Percentiles rank a stretch among this genome's conserved stretches.
Conservation (phyloP, 331 rosid genomes). For the Malus hybrid region DNA sequence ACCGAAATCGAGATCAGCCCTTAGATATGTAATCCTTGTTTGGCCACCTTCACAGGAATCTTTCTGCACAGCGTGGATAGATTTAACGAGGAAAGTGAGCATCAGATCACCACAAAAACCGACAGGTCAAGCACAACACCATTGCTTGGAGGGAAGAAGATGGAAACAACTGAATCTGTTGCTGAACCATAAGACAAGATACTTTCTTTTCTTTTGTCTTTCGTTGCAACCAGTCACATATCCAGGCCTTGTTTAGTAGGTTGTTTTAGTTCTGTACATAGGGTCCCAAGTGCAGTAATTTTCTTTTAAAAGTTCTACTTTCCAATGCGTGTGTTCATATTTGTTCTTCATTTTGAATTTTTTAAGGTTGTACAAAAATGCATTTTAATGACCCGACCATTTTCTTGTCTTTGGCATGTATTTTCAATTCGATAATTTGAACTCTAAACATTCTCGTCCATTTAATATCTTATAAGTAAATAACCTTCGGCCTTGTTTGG, state of each 20-base stretch:
- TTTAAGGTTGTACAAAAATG: neutral
- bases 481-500: too few species aligned
- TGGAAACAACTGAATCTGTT: slow-evolving; percentile 18
- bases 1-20: too few species aligned
- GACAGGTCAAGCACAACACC: slow-evolving; percentile 41
- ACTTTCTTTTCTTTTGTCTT: neutral
- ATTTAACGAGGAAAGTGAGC: slow-evolving; percentile 43
- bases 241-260: neutral
- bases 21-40: too few species aligned
- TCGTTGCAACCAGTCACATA: neutral
- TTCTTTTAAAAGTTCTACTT: neutral
- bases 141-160: slow-evolving; percentile 35
- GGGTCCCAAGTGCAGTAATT: neutral
- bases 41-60: slow-evolving; percentile 35
- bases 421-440: too few species aligned
- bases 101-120: slow-evolving; percentile 3
- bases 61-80: slow-evolving; percentile 50
- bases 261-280: slow-evolving; percentile 23
- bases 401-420: neutral
- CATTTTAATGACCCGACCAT: neutral
- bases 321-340: neutral
- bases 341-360: neutral
- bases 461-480: too few species aligned
- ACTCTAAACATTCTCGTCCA: too few species aligned
- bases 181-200: slow-evolving; percentile 14